Percentiles rank a stretch among this genome's conserved stretches.
Evolutionary conservation across 305 asterid genomes (phyloP).

Genomic region (Coffea humblotiana): DNA sequence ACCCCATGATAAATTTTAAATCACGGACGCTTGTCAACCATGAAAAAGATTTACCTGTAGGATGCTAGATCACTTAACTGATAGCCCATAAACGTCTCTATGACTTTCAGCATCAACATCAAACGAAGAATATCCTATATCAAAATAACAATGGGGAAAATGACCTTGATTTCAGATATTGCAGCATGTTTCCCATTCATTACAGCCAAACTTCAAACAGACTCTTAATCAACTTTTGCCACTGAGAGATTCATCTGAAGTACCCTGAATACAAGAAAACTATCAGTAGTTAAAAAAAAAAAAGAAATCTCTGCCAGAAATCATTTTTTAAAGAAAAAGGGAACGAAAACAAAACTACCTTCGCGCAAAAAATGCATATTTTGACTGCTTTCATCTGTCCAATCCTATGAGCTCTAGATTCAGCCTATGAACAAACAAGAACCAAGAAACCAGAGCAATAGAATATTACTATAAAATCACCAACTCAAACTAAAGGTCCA

Average conservation of each 20-base stretch:
- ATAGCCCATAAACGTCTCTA: background rate
- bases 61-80: background rate
- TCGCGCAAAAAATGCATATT: constrained; percentile 83
- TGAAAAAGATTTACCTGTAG: background rate
- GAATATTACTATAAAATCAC: background rate
- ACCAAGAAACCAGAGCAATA: constrained; percentile 15
- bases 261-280: constrained; percentile 49
- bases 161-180: constrained; percentile 69
- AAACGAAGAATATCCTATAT: background rate
- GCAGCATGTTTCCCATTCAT: constrained; percentile 79
- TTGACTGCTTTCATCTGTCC: constrained; percentile 88
- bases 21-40: background rate
- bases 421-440: constrained; percentile 62
- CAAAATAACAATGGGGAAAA: background rate
- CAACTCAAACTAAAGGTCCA: constrained; percentile 1
- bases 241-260: constrained; percentile 70
- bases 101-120: background rate
- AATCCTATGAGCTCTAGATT: constrained; percentile 92
- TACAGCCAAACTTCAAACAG: constrained; percentile 73
- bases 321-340: constrained; percentile 10
- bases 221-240: constrained; percentile 81
- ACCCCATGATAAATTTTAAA: background rate
- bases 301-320: background rate
- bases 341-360: constrained; percentile 46
- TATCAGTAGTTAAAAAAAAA: background rate